Evolutionary conservation across 1,139 yeast genomes (phyloP).

Genomic region (Taphrina flavorubra): DNA sequence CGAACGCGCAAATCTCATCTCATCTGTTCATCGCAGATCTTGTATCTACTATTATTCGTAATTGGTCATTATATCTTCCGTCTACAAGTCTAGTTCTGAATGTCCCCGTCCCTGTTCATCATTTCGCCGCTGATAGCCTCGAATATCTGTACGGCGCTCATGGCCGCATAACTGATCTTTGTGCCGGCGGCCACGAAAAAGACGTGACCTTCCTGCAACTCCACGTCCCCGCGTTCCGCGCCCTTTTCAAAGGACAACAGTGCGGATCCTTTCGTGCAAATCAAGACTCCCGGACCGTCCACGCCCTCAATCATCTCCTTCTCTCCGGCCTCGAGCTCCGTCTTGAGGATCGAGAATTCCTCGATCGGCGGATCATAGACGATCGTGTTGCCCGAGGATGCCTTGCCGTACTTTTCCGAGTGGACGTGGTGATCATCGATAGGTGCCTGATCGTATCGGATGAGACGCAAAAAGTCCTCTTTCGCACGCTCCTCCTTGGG

Average conservation of each 20-base stretch:
- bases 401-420: constrained; percentile 11
- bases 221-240: constrained; percentile 47
- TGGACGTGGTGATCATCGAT: constrained; percentile 27
- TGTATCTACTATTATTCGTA: too few relatives aligned
- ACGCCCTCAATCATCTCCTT: constrained; percentile 61
- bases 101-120: constrained; percentile 26
- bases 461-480: constrained; percentile 15
- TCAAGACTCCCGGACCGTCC: constrained; percentile 86
- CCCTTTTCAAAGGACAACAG: constrained; percentile 53
- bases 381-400: constrained; percentile 55
- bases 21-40: neutral
- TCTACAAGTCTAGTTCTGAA: neutral
- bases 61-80: too few relatives aligned
- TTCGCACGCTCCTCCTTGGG: constrained; percentile 61
- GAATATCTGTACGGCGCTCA: constrained; percentile 71
- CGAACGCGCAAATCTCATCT: neutral
- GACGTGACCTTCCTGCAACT: constrained; percentile 69
- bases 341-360: constrained; percentile 88
- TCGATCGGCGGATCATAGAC: constrained; percentile 95
- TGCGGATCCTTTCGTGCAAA: constrained; percentile 86
- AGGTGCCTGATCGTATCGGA: constrained; percentile 21
- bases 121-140: constrained; percentile 54
- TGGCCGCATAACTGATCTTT: constrained; percentile 66
- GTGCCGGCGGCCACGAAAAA: constrained; percentile 82
- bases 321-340: constrained; percentile 58